Evolutionary conservation across 257 asterid genomes (phyloP).

Genomic region (Solanum okadae): DNA sequence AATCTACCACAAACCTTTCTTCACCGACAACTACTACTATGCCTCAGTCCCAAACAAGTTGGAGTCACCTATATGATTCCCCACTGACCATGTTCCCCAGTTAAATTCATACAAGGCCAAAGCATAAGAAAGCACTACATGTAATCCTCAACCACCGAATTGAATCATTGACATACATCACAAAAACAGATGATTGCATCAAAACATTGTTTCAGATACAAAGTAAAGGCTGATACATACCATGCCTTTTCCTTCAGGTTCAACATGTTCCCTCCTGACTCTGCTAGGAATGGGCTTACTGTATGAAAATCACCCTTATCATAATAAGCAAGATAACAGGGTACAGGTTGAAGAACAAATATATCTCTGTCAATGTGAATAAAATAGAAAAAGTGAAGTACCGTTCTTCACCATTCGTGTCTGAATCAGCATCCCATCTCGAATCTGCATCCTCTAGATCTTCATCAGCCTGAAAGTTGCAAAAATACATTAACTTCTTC

Average conservation of each 20-base stretch:
- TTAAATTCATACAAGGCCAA: neutral
- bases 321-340: neutral
- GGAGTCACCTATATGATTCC: neutral
- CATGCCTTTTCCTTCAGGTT: constrained; percentile 56
- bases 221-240: constrained; percentile 24
- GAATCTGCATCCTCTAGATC: constrained; percentile 35
- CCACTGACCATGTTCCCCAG: neutral
- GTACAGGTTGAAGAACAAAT: neutral
- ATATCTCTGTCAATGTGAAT: neutral
- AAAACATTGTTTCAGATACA: neutral
- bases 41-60: neutral
- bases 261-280: constrained; percentile 54
- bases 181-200: neutral
- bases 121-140: neutral
- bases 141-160: neutral
- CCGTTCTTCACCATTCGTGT: constrained; percentile 28
- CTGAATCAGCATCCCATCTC: constrained; percentile 26
- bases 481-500: neutral
- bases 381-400: neutral
- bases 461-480: constrained; percentile 20
- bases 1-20: neutral
- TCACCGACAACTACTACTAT: neutral
- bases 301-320: neutral
- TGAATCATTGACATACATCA: neutral
- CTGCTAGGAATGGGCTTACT: constrained; percentile 16